These are phyloP conservation scores for Vanderwaltozyma verrucispora DNA, from an alignment of 805 yeast genomes.

Conservation along the genomic window DNA sequence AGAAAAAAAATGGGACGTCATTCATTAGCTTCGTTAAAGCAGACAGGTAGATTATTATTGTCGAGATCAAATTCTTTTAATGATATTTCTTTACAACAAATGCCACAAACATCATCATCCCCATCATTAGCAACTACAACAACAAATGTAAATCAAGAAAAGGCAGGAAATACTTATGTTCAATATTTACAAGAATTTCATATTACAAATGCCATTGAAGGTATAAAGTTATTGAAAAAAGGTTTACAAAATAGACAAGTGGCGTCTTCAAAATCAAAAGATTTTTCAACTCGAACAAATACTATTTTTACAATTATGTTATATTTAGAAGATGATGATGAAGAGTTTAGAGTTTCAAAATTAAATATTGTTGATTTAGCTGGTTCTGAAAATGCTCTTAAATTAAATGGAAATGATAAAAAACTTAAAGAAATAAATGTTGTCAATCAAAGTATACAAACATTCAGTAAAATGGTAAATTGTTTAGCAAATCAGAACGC, in stretches of 20 bases:
- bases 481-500: constrained; percentile 42
- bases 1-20: constrained; percentile 5
- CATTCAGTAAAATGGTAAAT: constrained; percentile 84
- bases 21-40: background rate
- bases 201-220: constrained; percentile 53
- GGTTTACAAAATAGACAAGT: constrained; percentile 76
- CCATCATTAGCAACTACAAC: background rate
- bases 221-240: constrained; percentile 44
- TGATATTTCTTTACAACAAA: background rate
- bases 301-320: constrained; percentile 69
- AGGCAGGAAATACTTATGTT: constrained; percentile 59
- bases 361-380: constrained; percentile 81
- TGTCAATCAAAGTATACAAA: constrained; percentile 77
- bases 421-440: constrained; percentile 92
- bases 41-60: background rate
- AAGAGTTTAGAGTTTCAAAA: constrained; percentile 33
- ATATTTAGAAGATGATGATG: constrained; percentile 46
- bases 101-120: too few species aligned
- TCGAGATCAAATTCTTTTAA: constrained; percentile 3
- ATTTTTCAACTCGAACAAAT: constrained; percentile 83
- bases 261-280: constrained; percentile 81
- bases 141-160: constrained; percentile 22
- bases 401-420: constrained; percentile 73
- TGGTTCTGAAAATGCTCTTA: constrained; percentile 81
- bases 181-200: constrained; percentile 58